Conservation (phyloP, 495 filamentous ascomycete genomes). For the Aspergillus hancockii region DNA sequence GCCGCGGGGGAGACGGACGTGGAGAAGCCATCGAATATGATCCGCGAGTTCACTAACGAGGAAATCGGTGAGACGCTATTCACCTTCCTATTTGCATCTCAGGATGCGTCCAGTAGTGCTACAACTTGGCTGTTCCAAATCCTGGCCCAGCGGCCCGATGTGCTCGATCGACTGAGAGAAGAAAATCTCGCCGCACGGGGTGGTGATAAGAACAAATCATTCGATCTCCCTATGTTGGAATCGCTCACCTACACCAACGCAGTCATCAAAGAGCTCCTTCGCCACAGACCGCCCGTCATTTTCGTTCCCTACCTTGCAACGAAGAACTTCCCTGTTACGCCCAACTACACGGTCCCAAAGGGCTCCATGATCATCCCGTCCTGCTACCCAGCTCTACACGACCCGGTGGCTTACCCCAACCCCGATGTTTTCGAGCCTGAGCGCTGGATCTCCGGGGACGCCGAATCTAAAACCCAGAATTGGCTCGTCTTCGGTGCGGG, state of each 20-base stretch:
- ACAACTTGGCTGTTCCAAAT: conserved; percentile 91
- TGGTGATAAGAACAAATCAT: conserved; percentile 65
- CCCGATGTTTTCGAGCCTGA: conserved; percentile 83
- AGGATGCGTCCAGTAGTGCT: conserved; percentile 90
- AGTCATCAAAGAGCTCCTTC: conserved; percentile 85
- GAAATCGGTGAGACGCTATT: conserved; percentile 92
- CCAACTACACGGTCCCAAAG: conserved; percentile 82
- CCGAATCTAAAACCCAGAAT: conserved; percentile 90
- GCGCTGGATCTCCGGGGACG: conserved; percentile 84
- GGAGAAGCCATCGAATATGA: conserved; percentile 73
- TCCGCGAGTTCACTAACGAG: conserved; percentile 81
- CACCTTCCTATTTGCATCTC: conserved; percentile 94
- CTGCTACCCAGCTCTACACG: conserved; percentile 82
- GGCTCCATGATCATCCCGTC: conserved; percentile 89
- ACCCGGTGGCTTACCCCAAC: conserved; percentile 82
- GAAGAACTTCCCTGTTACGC: conserved; percentile 83
- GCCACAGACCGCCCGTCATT: conserved; percentile 89
- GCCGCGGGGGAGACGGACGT: conserved; percentile 63
- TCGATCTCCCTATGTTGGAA: conserved; percentile 81
- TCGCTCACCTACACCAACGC: conserved; percentile 84
- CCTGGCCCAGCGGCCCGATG: conserved; percentile 84
- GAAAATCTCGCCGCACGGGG: conserved; percentile 76
- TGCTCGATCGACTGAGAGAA: conserved; percentile 77
- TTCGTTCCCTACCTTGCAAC: conserved; percentile 95
- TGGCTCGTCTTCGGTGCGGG: conserved; percentile 94